Evolutionary conservation across 208 protist species (phyloP).

Genomic region (Willaertia magna): DNA sequence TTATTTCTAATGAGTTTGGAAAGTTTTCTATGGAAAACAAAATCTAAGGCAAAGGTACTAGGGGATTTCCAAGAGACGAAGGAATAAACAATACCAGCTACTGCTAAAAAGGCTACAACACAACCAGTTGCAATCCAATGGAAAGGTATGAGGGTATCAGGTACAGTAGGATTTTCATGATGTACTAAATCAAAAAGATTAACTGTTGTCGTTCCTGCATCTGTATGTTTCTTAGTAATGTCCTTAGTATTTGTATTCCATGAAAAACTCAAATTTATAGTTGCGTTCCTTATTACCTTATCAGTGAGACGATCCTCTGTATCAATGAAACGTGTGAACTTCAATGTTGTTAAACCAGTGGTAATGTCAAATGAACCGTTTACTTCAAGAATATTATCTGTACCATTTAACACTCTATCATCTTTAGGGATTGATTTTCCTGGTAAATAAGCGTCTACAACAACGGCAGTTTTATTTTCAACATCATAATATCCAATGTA

Average conservation of each 20-base stretch:
- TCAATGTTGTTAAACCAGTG: not conserved
- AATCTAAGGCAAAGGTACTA: too few relatives aligned
- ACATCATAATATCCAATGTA: not conserved
- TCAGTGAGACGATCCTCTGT: not conserved
- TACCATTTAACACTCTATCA: not conserved
- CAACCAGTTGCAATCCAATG: not conserved
- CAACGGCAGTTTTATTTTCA: not conserved
- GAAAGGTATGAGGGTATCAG: not conserved
- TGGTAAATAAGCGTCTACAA: not conserved
- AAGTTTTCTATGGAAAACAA: too few relatives aligned
- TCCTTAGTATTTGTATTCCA: not conserved
- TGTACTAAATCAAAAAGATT: too few relatives aligned
- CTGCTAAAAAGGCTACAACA: not conserved
- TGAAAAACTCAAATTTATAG: not conserved
- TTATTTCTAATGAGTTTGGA: too few relatives aligned
- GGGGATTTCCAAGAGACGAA: too few relatives aligned
- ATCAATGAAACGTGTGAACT: not conserved
- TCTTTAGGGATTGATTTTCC: not conserved
- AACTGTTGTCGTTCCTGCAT: not conserved
- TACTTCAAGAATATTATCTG: not conserved
- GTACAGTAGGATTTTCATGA: not conserved
- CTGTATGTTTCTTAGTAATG: not conserved
- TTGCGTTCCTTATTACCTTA: not conserved
- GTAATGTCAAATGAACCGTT: not conserved
- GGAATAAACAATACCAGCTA: not conserved